Evolutionary conservation across 768 basidiomycete species (phyloP).

Genomic region (Agrocybe praecox): DNA sequence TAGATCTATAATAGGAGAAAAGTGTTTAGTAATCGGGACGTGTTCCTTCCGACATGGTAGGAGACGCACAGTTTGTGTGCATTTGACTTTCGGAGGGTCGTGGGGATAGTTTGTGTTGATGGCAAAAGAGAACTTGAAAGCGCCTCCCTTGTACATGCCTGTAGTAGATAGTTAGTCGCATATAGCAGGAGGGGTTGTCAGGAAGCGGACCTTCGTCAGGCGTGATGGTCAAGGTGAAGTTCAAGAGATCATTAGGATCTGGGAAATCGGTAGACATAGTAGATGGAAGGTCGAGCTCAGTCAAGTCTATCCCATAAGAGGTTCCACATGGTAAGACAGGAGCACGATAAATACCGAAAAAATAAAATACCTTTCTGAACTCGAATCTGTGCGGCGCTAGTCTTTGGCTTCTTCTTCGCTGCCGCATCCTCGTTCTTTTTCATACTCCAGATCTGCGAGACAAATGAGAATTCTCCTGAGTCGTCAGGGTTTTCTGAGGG

Average conservation of each 20-base stretch:
- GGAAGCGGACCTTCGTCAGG: constrained; percentile 87
- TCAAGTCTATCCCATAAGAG: constrained; percentile 64
- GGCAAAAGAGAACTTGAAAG: constrained; percentile 90
- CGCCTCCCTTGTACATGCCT: constrained; percentile 99
- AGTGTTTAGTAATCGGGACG: not conserved
- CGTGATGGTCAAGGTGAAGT: constrained; percentile 93
- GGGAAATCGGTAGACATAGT: constrained; percentile 97
- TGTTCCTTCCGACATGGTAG: not conserved
- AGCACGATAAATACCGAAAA: not conserved
- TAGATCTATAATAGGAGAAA: constrained; percentile 71
- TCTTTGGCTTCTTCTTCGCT: constrained; percentile 98
- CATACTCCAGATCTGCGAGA: constrained; percentile 92
- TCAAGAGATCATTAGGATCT: constrained; percentile 91
- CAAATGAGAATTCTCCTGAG: not conserved
- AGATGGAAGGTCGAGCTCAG: constrained; percentile 92
- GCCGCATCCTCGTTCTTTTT: constrained; percentile 99
- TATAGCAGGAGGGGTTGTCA: not conserved
- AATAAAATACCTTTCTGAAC: constrained; percentile 91
- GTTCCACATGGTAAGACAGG: not conserved
- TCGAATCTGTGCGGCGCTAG: constrained; percentile 95
- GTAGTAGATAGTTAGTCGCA: not conserved
- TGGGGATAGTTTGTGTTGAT: constrained; percentile 99
- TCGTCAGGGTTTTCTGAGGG: not conserved
- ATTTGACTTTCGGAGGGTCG: constrained; percentile 99
- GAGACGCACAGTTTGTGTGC: constrained; percentile 80